Conservation (phyloP, 2,329 filamentous ascomycete genomes). For the Alternaria hordeiaustralica region DNA sequence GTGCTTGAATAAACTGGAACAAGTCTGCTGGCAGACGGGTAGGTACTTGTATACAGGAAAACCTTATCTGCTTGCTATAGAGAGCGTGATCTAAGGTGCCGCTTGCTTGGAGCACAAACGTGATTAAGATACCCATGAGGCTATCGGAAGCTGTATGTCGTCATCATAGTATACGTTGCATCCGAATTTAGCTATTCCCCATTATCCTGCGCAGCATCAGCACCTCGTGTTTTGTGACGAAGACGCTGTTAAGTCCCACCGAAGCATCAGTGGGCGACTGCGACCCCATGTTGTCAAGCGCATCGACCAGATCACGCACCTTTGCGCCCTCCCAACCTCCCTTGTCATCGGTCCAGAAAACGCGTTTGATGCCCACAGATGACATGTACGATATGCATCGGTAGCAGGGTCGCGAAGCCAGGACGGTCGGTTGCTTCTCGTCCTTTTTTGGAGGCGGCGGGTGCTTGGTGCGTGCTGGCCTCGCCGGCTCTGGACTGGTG, state of each 20-base stretch:
- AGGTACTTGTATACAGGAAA: too few species aligned
- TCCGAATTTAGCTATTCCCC: constrained; percentile 17
- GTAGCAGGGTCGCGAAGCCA: background rate
- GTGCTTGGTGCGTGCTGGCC: background rate
- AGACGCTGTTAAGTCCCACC: constrained; percentile 43
- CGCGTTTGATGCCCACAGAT: background rate
- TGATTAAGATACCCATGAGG: background rate
- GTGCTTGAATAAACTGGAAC: too few species aligned
- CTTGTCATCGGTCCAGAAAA: background rate
- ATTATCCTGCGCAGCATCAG: constrained; percentile 53
- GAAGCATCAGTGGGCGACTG: background rate
- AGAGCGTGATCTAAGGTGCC: too few species aligned
- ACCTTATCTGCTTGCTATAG: too few species aligned
- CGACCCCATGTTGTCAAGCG: constrained; percentile 45
- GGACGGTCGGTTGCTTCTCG: background rate
- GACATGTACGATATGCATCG: background rate
- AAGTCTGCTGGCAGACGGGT: too few species aligned
- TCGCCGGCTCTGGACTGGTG: background rate
- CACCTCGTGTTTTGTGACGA: constrained; percentile 62
- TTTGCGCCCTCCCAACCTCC: constrained; percentile 37
- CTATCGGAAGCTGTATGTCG: background rate
- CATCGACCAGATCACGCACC: constrained; percentile 57
- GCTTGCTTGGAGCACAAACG: too few species aligned
- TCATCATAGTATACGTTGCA: background rate
- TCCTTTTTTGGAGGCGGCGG: background rate